These are phyloP conservation scores for Trichomonas tenax DNA, from an alignment of 208 protist genomes.

Conservation along the genomic window DNA sequence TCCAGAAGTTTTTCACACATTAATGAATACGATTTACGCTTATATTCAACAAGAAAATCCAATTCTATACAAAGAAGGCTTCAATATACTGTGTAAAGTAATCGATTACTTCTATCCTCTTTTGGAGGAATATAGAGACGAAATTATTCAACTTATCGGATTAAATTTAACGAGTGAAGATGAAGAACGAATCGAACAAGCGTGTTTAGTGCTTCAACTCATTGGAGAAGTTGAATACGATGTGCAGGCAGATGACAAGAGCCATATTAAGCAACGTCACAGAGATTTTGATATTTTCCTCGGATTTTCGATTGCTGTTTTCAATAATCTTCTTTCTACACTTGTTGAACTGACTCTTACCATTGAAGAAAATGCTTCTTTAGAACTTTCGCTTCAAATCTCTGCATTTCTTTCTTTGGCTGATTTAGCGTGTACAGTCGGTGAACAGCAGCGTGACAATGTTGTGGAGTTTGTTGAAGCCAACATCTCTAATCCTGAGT, in stretches of 20 bases:
- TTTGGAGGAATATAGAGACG: neutral
- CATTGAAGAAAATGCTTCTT: neutral
- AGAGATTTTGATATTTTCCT: neutral
- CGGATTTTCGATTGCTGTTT: neutral
- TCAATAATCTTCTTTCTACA: neutral
- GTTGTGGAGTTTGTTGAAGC: neutral
- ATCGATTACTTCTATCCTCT: neutral
- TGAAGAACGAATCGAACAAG: neutral
- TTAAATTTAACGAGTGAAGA: neutral
- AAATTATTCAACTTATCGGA: neutral
- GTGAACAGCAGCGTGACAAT: neutral
- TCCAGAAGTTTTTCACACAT: neutral
- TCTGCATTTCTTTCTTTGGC: neutral
- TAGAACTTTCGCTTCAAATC: neutral
- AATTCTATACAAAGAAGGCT: neutral
- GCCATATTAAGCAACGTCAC: neutral
- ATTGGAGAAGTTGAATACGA: neutral
- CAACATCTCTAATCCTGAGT: neutral
- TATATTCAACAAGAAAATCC: neutral
- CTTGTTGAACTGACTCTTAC: neutral
- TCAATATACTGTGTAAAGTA: neutral
- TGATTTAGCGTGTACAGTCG: neutral
- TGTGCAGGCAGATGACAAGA: neutral
- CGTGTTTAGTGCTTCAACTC: neutral
- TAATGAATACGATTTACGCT: neutral